phyloP scores from a whole-genome alignment of 2,329 filamentous ascomycete genomes.

The Phaeoacremonium minimum region DNA sequence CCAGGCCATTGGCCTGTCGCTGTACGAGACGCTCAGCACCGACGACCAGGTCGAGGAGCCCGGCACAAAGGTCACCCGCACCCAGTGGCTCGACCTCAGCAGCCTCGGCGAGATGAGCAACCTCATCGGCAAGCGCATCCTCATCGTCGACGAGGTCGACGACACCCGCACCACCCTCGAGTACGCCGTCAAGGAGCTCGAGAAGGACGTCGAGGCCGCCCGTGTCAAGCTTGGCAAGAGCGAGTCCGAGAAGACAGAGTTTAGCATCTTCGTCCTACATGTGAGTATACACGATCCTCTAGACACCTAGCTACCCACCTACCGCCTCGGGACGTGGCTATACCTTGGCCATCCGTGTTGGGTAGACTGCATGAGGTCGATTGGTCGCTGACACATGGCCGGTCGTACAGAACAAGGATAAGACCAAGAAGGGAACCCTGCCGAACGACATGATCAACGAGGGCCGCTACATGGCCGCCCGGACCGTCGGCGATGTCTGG shows the following conservation, averaged over 20 bases:
- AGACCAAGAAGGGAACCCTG: constrained; percentile 85
- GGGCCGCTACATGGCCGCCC: constrained; percentile 76
- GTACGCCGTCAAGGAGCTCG: constrained; percentile 86
- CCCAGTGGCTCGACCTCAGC: constrained; percentile 94
- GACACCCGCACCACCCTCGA: constrained; percentile 92
- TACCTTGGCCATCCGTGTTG: too few species aligned
- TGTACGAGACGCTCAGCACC: constrained; percentile 79
- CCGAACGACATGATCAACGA: constrained; percentile 72
- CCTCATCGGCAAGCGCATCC: constrained; percentile 82
- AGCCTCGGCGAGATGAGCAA: constrained; percentile 80
- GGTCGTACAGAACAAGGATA: constrained; percentile 79
- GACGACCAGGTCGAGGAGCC: constrained; percentile 63
- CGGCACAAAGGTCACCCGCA: constrained; percentile 92
- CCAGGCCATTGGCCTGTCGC: constrained; percentile 95
- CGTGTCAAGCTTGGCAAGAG: constrained; percentile 62
- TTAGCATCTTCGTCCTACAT: constrained; percentile 93
- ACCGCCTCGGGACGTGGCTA: too few species aligned
- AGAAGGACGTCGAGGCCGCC: constrained; percentile 89
- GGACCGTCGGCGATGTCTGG: constrained; percentile 91
- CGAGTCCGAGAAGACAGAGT: constrained; percentile 69
- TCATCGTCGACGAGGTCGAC: constrained; percentile 94
- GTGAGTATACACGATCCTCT: constrained; percentile 41
- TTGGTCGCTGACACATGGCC: constrained; percentile 9
- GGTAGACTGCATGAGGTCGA: too few species aligned
- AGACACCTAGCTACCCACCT: too few species aligned